Evolutionary conservation across 495 filamentous ascomycete species (phyloP), one percentile per base, ranked within the genome.

Genomic region (Delitschia confertaspora): DNA sequence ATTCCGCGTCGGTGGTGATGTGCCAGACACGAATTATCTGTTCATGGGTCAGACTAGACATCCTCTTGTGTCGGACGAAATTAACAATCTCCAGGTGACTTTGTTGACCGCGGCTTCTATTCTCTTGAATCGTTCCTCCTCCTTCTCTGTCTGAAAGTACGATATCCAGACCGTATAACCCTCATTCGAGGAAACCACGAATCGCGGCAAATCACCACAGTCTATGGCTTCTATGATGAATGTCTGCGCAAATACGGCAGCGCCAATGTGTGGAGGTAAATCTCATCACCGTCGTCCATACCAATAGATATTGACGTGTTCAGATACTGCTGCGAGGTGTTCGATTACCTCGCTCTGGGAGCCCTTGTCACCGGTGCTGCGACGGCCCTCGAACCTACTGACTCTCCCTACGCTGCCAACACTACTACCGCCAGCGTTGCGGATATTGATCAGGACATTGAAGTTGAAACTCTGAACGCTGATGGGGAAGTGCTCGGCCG

Each of bases 181-280:
- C 71, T 98, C 29, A 93, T 98, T 60, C 79, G 91, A 43, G 91
- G 91, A 16, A 98, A 98, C 59, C 91, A 98, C 68, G 91, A 98
- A 60, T 95, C 88, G 8, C 76, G 91, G 26, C 91, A 98, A 59
- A 98, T 98, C 59, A 98, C 91, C 16, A 93, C 84, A 4, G 91
- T 98, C 21, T 98, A 98, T 62, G 91, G 91, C 34, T 98, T 98
- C 70, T 98, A 98, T 68, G 91, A 98, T 57, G 91, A 98, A 60
- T 98, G 91, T 57, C 71, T 95, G 38, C 81, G 93, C 29, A 98
- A 98, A 66, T 98, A 98, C 59, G 91, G 91, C 38, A 91, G 34
- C 61, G 91, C 91, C 49, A 96, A 95, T 61, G 91, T 98, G 52
- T 98, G 91, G 91, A 95, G n/a, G n/a, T n/a, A n/a, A 3, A 34